These are phyloP conservation scores for Salvia miltiorrhiza DNA, from an alignment of 257 asterid species.

Conservation along the genomic window DNA sequence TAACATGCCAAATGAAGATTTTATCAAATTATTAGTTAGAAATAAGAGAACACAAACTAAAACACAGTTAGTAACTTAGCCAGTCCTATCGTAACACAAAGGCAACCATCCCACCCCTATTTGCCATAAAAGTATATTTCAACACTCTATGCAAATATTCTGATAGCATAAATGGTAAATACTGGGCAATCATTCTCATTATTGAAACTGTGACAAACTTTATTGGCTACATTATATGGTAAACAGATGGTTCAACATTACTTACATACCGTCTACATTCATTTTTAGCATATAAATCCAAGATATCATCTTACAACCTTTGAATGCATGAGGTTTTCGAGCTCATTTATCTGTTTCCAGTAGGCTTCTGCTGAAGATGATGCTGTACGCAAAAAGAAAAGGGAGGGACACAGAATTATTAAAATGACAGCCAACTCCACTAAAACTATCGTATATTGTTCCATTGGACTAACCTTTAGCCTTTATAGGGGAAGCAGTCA, in stretches of 20 bases:
- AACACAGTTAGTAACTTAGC: background rate
- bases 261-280: background rate
- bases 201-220: background rate
- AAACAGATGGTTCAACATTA: background rate
- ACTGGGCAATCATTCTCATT: background rate
- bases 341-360: conserved; percentile 56
- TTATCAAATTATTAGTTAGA: background rate
- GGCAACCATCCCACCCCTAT: background rate
- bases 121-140: background rate
- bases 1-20: background rate
- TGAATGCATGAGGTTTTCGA: conserved; percentile 78
- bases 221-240: background rate
- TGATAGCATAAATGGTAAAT: background rate
- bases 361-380: conserved; percentile 28
- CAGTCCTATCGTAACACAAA: background rate
- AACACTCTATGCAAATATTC: background rate
- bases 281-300: background rate
- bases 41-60: background rate
- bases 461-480: conserved; percentile 53
- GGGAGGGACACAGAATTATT: background rate
- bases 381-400: conserved; percentile 35
- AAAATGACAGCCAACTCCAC: background rate
- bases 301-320: conserved; percentile 47
- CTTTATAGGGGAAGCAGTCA: conserved; percentile 96
- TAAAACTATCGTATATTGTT: background rate